Percentiles rank a stretch among this genome's conserved stretches.
phyloP scores from a whole-genome alignment of 208 protist genomes.

The Crithidia sp. region DNA sequence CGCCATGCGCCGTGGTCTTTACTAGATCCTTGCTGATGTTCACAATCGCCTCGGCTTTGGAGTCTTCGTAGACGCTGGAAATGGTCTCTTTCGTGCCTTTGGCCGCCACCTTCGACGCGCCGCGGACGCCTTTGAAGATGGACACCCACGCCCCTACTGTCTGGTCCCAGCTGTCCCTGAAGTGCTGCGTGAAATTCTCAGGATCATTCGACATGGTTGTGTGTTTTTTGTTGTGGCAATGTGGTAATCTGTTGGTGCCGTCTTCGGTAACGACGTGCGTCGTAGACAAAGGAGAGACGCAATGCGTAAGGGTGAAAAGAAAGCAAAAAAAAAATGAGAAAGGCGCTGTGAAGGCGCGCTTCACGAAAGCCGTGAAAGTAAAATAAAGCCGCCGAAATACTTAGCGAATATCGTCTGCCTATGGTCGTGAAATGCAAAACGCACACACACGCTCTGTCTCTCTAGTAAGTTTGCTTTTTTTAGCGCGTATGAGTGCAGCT shows the following conservation, averaged over 20 bases:
- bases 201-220: constrained; percentile 8
- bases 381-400: too few relatives aligned
- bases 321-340: neutral
- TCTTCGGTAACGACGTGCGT: too few relatives aligned
- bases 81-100: constrained; percentile 28
- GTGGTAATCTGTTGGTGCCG: too few relatives aligned
- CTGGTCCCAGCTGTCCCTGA: constrained; percentile 28
- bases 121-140: constrained; percentile 21
- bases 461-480: too few relatives aligned
- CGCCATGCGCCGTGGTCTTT: constrained; percentile 17
- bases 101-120: constrained; percentile 15
- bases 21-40: constrained; percentile 31
- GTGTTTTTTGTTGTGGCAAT: neutral
- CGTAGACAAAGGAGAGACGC: neutral
- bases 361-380: too few relatives aligned
- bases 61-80: constrained; percentile 17
- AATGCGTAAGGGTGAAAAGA: neutral
- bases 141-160: constrained; percentile 26
- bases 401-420: too few relatives aligned
- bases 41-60: constrained; percentile 14
- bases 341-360: neutral
- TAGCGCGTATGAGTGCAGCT: too few relatives aligned
- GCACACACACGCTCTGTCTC: too few relatives aligned
- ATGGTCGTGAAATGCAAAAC: too few relatives aligned
- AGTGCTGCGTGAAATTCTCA: constrained; percentile 27